Conservation (phyloP, 345 rosid species). For the Gossypium ekmanianum region DNA sequence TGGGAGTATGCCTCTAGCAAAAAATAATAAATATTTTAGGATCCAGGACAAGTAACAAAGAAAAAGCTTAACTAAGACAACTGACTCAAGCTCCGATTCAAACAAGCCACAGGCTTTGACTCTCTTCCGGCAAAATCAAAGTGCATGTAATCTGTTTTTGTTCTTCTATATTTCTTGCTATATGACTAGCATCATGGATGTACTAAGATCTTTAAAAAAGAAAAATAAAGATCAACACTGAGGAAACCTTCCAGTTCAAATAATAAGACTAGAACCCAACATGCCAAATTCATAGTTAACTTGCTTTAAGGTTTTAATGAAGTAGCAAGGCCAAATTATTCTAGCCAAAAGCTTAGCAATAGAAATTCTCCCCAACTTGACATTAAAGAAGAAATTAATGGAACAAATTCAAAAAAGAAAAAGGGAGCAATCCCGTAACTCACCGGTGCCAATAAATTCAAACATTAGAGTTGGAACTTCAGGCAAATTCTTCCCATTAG, state of each 20-base stretch:
- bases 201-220: neutral
- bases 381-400: neutral
- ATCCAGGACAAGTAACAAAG: neutral
- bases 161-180: neutral
- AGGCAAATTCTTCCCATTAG: conserved; percentile 72
- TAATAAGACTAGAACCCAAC: neutral
- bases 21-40: conserved; percentile 20
- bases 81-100: no score
- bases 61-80: neutral
- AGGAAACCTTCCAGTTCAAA: neutral
- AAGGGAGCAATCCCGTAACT: conserved; percentile 13
- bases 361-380: neutral
- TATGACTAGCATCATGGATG: neutral
- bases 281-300: conserved; percentile 1
- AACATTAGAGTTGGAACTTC: conserved; percentile 92
- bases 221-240: neutral
- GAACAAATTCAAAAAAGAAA: neutral
- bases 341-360: neutral
- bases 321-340: neutral
- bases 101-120: neutral
- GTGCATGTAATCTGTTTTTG: neutral
- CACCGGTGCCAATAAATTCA: conserved; percentile 89
- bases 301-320: neutral
- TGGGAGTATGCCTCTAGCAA: conserved; percentile 70
- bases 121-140: neutral